Evolutionary conservation across 2,329 filamentous ascomycete species (phyloP).

Genomic region (Neonectria hederae): DNA sequence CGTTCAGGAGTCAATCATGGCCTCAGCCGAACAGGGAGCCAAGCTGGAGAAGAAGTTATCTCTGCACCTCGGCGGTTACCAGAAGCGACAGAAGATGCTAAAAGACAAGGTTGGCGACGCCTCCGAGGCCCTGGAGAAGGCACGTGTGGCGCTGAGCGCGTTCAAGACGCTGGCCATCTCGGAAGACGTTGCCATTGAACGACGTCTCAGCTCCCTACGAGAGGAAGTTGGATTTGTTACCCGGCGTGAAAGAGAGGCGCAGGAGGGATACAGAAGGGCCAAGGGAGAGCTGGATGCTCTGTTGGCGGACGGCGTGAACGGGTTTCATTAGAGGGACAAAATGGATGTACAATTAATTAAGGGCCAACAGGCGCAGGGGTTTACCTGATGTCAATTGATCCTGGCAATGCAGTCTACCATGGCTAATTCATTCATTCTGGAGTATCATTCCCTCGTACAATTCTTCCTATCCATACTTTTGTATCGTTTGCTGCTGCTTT

Average conservation of each 20-base stretch:
- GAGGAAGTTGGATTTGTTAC: constrained; percentile 86
- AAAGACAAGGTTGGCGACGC: constrained; percentile 82
- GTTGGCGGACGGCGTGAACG: constrained; percentile 47
- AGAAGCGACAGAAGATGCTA: constrained; percentile 83
- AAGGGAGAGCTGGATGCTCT: constrained; percentile 81
- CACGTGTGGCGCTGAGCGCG: constrained; percentile 74
- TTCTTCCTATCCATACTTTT: constrained; percentile 10
- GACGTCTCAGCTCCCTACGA: constrained; percentile 77
- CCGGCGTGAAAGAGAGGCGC: constrained; percentile 86
- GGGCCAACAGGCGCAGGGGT: constrained; percentile 23
- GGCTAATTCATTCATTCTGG: background rate
- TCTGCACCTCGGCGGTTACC: constrained; percentile 88
- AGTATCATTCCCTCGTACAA: background rate
- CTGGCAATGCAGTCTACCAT: constrained; percentile 17
- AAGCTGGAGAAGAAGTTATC: constrained; percentile 94
- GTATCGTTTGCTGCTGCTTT: constrained; percentile 1
- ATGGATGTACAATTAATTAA: constrained; percentile 36
- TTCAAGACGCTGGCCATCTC: constrained; percentile 80
- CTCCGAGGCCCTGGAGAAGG: constrained; percentile 77
- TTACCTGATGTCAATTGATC: constrained; percentile 13
- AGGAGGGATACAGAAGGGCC: constrained; percentile 81
- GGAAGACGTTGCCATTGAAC: constrained; percentile 79
- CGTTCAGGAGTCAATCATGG: constrained; percentile 77
- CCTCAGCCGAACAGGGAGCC: constrained; percentile 80
- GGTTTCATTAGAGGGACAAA: constrained; percentile 47